phyloP scores from a whole-genome alignment of 495 filamentous ascomycete species.

The Sordaria brevicollis region DNA sequence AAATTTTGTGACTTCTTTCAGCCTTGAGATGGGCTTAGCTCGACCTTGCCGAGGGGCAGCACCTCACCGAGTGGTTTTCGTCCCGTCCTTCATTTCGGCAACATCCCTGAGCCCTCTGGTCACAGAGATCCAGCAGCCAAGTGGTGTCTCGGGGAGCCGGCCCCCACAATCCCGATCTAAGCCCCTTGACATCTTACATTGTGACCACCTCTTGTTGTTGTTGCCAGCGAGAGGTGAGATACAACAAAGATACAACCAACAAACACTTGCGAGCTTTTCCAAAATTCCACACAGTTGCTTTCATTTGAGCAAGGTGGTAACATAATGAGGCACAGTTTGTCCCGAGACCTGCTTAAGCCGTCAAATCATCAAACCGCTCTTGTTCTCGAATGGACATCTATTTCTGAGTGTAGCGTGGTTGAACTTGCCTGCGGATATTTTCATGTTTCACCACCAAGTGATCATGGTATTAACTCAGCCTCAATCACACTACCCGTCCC shows the following conservation, averaged over 20 bases:
- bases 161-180: background rate
- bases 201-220: background rate
- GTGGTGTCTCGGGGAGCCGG: background rate
- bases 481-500: background rate
- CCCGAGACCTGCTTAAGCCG: background rate
- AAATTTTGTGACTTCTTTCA: background rate
- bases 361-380: background rate
- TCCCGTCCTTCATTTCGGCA: background rate
- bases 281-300: background rate
- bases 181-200: background rate
- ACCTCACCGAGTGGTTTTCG: background rate
- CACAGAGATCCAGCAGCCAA: background rate
- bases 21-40: background rate
- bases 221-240: background rate
- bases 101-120: background rate
- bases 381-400: background rate
- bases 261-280: background rate
- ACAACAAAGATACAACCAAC: background rate
- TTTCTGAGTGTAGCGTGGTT: background rate
- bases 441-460: background rate
- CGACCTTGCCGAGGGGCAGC: background rate
- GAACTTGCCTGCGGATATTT: background rate
- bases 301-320: background rate
- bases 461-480: background rate
- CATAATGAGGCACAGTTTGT: background rate